phyloP scores from a whole-genome alignment of 768 basidiomycete genomes.

The Leucocoprinus birnbaumii region DNA sequence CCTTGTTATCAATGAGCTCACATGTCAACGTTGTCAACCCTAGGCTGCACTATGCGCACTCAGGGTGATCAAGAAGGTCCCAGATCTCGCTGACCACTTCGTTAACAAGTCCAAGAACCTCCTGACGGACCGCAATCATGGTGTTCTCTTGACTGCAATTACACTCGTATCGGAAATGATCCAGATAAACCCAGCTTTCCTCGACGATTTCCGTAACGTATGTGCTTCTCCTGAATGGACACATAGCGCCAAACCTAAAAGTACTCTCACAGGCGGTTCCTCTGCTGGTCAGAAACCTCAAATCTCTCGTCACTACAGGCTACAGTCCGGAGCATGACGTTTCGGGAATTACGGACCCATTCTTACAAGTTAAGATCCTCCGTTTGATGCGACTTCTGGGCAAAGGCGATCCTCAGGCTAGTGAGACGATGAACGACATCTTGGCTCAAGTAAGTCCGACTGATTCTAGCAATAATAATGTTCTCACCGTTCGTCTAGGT shows the following conservation, averaged over 20 bases:
- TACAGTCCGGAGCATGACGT: conserved; percentile 99
- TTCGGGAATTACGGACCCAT: conserved; percentile 97
- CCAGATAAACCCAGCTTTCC: conserved; percentile 63
- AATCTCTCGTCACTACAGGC: conserved; percentile 91
- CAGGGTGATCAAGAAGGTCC: conserved; percentile 92
- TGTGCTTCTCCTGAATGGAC: conserved; percentile 21
- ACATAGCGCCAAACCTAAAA: no score
- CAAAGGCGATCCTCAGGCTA: conserved; percentile 78
- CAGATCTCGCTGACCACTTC: conserved; percentile 94
- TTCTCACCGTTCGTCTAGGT: conserved; percentile 49
- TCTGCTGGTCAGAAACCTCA: conserved; percentile 90
- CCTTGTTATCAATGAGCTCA: conserved; percentile 8
- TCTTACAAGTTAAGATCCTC: conserved; percentile 91
- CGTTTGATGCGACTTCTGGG: conserved; percentile 89
- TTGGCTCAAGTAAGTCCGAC: conserved; percentile 81
- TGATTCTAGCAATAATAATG: background rate
- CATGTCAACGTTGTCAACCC: conserved; percentile 1
- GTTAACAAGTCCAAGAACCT: conserved; percentile 84
- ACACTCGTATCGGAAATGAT: conserved; percentile 97
- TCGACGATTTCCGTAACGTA: conserved; percentile 90
- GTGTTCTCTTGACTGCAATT: conserved; percentile 90
- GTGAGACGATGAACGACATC: conserved; percentile 98
- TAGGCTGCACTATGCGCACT: conserved; percentile 95
- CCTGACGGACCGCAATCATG: conserved; percentile 94
- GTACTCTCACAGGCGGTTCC: conserved; percentile 79